Conservation (phyloP, 2,329 filamentous ascomycete genomes). For the Penicillium sp. region DNA sequence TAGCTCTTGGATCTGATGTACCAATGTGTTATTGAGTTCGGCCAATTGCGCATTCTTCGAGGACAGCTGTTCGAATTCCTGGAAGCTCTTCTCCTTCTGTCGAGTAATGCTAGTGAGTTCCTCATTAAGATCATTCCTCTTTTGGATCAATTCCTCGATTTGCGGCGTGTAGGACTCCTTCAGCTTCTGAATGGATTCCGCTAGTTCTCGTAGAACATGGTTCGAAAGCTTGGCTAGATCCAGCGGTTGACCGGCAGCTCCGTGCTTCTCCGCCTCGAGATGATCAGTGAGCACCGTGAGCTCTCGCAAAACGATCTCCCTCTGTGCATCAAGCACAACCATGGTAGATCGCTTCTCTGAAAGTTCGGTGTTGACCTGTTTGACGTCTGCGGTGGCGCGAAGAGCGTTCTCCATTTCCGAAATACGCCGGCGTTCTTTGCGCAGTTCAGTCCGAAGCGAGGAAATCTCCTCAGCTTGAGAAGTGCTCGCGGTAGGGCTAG, state of each 20-base stretch:
- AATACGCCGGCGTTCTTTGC: constrained; percentile 82
- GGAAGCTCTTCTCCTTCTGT: constrained; percentile 88
- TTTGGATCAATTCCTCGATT: constrained; percentile 88
- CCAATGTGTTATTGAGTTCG: constrained; percentile 93
- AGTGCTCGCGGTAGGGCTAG: constrained; percentile 70
- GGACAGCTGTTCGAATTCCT: constrained; percentile 94
- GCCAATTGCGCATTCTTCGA: constrained; percentile 92
- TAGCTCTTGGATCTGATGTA: constrained; percentile 89
- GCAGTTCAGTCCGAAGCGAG: constrained; percentile 71
- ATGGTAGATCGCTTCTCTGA: constrained; percentile 95
- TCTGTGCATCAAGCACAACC: constrained; percentile 89
- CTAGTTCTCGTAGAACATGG: constrained; percentile 65
- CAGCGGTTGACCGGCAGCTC: constrained; percentile 74
- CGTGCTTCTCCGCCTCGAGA: constrained; percentile 83
- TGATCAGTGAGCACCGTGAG: constrained; percentile 88
- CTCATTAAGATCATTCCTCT: constrained; percentile 80
- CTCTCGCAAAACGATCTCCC: constrained; percentile 92
- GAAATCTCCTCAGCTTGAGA: constrained; percentile 66
- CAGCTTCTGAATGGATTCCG: constrained; percentile 65
- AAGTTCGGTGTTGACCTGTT: constrained; percentile 83
- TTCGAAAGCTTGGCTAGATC: constrained; percentile 74
- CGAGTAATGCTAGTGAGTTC: constrained; percentile 81
- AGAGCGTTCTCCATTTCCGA: constrained; percentile 71
- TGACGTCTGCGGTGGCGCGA: constrained; percentile 64
- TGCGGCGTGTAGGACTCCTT: constrained; percentile 77